phyloP scores from a whole-genome alignment of 305 asterid genomes.

The Euphrasia arctica region DNA sequence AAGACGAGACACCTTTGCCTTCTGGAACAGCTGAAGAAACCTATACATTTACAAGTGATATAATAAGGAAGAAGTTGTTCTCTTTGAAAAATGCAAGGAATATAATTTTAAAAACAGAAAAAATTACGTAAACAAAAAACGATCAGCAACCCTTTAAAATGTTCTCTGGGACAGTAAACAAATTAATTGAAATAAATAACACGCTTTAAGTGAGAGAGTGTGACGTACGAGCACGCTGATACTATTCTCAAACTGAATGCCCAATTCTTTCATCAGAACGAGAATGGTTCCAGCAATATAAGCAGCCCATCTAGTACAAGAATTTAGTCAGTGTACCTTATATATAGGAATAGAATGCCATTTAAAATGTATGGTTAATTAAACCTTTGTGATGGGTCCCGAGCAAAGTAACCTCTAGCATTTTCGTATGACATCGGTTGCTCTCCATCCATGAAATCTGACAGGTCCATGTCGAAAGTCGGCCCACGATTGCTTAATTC shows the following conservation, averaged over 20 bases:
- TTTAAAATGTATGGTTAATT: constrained; percentile 3
- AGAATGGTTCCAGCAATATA: constrained; percentile 96
- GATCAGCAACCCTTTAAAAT: too few relatives aligned
- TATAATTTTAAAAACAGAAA: too few relatives aligned
- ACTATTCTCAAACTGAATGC: constrained; percentile 69
- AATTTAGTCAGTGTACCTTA: constrained; percentile 31
- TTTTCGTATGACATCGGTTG: constrained; percentile 75
- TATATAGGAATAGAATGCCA: constrained; percentile 6
- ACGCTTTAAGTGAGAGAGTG: too few relatives aligned
- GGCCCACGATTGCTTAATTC: constrained; percentile 99
- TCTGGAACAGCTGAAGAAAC: constrained; percentile 99
- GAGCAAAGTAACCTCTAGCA: constrained; percentile 84
- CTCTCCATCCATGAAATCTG: constrained; percentile 89
- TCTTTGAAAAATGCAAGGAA: too few relatives aligned
- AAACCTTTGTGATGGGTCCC: constrained; percentile 95
- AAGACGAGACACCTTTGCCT: constrained; percentile 99
- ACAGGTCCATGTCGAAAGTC: constrained; percentile 95
- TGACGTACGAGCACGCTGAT: constrained; percentile 74
- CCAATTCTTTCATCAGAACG: constrained; percentile 90
- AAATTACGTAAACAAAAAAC: too few relatives aligned
- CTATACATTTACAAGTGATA: constrained; percentile 34
- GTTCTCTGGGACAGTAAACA: too few relatives aligned
- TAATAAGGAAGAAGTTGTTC: neutral
- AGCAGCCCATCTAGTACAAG: constrained; percentile 89
- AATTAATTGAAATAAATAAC: too few relatives aligned